Evolutionary conservation across 1,139 yeast species (phyloP), one percentile per base, ranked within the genome.

Genomic region (Lodderomyces margitis): DNA sequence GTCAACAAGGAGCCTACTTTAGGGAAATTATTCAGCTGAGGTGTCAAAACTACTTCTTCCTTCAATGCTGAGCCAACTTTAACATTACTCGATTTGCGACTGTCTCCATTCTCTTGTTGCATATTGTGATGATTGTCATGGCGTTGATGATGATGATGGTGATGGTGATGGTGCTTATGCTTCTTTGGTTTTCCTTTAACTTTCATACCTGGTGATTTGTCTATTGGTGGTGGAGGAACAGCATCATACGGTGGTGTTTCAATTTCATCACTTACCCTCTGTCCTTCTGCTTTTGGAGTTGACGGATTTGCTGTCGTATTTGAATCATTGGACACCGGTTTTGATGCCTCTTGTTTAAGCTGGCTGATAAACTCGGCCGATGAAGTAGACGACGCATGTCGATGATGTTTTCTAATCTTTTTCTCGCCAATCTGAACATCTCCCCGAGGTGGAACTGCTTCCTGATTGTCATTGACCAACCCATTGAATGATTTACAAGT

Each of bases 391-490:
- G 46, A 40, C 12, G 45, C 35, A 12, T 30, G 42, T 8, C 61
- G 46, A 19, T 51, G 52, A 39, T 59, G 61, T 42, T 56, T 60
- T 33, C 58, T 49, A 21, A 60, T 52, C 35, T 51, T 56, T 5
- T 52, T 55, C 16, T 50, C 51, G 10, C 58, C 44, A 8, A 60
- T 43, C 20, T 47, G 54, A 11, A 66, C 52, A 47, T 68, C 74
- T 1, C 71, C 70, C 42, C 73, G 52, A 1, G 70, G 68, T 2
- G 74, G 74, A 1, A 66, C 70, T 32, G 59, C 66, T 2, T 42
- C 47, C 44, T 65, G 52, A 4, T 65, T 49, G 40, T 64, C 70
- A 32, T 59, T 52, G 25, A 66, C 45, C 23, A 61, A 57, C 12
- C 48, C 55, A 14, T 60, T 53, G 36, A 62, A 57, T 20, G 34